phyloP scores from a whole-genome alignment of 2,329 filamentous ascomycete species.

The Saccharata proteae region DNA sequence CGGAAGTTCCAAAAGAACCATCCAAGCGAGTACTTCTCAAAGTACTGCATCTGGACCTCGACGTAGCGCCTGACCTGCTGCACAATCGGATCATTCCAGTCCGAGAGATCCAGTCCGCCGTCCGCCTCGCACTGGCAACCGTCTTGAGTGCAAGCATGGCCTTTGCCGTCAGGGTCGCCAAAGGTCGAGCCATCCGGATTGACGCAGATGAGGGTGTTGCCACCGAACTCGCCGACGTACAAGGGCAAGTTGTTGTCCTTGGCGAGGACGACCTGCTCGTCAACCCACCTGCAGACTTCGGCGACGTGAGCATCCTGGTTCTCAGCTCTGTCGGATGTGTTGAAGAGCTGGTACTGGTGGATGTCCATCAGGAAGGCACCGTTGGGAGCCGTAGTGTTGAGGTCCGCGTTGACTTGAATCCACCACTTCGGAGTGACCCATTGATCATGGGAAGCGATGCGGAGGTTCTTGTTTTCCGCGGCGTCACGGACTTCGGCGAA shows the following conservation, averaged over 20 bases:
- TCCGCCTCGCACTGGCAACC: constrained; percentile 28
- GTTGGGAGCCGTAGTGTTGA: constrained; percentile 42
- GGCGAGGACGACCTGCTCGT: constrained; percentile 34
- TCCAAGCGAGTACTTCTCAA: constrained; percentile 27
- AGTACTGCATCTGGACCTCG: constrained; percentile 33
- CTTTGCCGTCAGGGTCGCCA: constrained; percentile 11
- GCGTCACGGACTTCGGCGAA: constrained; percentile 41
- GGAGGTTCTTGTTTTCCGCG: constrained; percentile 38
- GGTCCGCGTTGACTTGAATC: constrained; percentile 19
- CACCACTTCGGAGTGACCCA: constrained; percentile 46
- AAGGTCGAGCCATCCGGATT: constrained; percentile 28
- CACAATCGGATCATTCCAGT: constrained; percentile 24
- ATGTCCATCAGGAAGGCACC: constrained; percentile 51
- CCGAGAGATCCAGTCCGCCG: constrained; percentile 16
- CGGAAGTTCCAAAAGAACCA: constrained; percentile 35
- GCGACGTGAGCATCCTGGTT: constrained; percentile 29
- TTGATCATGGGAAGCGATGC: constrained; percentile 38
- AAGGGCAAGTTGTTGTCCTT: constrained; percentile 28
- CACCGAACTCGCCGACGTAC: constrained; percentile 34
- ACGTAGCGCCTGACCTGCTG: constrained; percentile 27
- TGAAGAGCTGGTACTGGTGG: constrained; percentile 35
- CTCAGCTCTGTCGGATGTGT: constrained; percentile 21
- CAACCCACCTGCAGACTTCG: constrained; percentile 38
- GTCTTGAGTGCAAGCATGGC: constrained; percentile 18
- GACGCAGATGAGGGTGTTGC: constrained; percentile 31